phyloP scores from a whole-genome alignment of 345 rosid species.

The Eucalyptus albens region DNA sequence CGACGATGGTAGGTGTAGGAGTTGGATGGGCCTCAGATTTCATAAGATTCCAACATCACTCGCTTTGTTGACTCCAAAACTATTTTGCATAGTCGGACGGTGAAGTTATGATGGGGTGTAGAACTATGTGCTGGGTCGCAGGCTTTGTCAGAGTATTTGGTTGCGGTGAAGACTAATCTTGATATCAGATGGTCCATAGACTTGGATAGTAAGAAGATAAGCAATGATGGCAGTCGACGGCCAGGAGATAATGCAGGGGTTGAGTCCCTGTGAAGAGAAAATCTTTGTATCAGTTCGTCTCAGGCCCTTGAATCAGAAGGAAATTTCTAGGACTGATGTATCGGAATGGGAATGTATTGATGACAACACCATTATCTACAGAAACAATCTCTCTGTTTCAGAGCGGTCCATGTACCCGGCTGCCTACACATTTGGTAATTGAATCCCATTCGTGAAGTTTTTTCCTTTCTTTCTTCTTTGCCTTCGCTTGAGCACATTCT shows the following conservation, averaged over 20 bases:
- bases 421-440: slow-evolving; percentile 81
- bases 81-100: not conserved
- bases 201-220: slow-evolving; percentile 1
- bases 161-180: not conserved
- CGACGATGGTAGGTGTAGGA: too few relatives aligned
- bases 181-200: not conserved
- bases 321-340: slow-evolving; percentile 49
- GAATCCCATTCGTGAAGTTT: not conserved
- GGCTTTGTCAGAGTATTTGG: not conserved
- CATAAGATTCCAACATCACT: not conserved
- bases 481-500: not conserved
- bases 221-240: slow-evolving; percentile 34
- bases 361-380: slow-evolving; percentile 50
- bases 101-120: not conserved
- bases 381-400: slow-evolving; percentile 59
- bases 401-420: slow-evolving; percentile 87
- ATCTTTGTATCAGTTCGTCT: slow-evolving; percentile 3
- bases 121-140: not conserved
- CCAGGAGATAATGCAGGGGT: slow-evolving; percentile 34
- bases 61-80: not conserved
- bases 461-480: not conserved
- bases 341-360: slow-evolving; percentile 88
- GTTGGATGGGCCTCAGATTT: too few relatives aligned
- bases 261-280: slow-evolving; percentile 39
- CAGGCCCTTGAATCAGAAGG: slow-evolving; percentile 81